A percentile compares a stretch with the other conserved stretches of the same genome.
Evolutionary conservation across 2,329 filamentous ascomycete species (phyloP).

Genomic region (Diplodia scrobiculata): DNA sequence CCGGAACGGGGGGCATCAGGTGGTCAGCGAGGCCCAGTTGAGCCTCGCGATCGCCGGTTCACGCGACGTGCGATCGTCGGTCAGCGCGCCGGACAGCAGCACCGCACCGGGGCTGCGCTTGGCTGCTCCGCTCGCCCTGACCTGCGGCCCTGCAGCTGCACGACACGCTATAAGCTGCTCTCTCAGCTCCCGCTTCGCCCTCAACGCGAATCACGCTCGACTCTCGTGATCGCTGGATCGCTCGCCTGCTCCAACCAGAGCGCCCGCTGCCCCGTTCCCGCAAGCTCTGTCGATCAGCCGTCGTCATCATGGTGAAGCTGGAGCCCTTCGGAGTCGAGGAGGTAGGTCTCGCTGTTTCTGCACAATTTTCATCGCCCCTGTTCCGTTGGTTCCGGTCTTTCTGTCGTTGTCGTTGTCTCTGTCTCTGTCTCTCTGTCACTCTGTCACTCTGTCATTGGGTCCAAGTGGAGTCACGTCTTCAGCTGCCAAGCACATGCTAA

Average conservation of each 20-base stretch:
- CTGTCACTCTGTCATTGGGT: neutral
- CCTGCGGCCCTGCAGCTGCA: conserved; percentile 20
- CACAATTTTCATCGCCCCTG: neutral
- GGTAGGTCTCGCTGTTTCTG: conserved; percentile 6
- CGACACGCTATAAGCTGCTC: conserved; percentile 24
- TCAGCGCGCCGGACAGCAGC: conserved; percentile 1
- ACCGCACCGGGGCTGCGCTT: conserved; percentile 1
- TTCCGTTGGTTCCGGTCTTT: conserved; percentile 1
- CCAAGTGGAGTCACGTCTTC: conserved; percentile 17
- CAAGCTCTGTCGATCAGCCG: conserved; percentile 14
- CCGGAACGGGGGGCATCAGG: neutral
- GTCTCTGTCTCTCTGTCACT: no score
- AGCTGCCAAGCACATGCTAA: conserved; percentile 12
- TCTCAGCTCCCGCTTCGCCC: neutral
- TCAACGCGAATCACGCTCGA: conserved; percentile 3
- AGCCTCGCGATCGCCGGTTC: conserved; percentile 16
- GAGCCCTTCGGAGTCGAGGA: conserved; percentile 26
- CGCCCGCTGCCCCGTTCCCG: conserved; percentile 21
- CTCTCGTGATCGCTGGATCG: conserved; percentile 17
- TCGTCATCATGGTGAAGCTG: conserved; percentile 31
- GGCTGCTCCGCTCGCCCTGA: conserved; percentile 3
- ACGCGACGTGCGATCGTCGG: conserved; percentile 19
- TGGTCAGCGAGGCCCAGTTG: conserved; percentile 5
- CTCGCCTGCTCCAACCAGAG: conserved; percentile 18
- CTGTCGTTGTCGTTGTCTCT: neutral